Percentiles rank a stretch among this genome's conserved stretches.
phyloP scores from a whole-genome alignment of 352 stramenopile genomes.

The Phytophthora quininea region DNA sequence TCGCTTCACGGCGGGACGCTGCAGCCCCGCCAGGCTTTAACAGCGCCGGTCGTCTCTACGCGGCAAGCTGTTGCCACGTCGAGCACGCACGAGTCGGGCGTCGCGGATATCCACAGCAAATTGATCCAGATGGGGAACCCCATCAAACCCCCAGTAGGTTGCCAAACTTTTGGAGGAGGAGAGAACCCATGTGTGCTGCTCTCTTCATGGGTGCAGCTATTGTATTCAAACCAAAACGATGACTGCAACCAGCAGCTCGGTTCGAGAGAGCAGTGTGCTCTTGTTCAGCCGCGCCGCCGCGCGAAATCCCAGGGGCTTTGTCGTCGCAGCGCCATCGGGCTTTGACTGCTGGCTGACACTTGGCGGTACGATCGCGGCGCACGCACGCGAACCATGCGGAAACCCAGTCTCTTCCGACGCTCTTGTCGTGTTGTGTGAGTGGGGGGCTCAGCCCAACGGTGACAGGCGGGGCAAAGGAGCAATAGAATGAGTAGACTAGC shows the following conservation, averaged over 20 bases:
- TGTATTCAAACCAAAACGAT: neutral
- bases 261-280: neutral
- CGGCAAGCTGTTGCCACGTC: neutral
- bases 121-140: too few relatives aligned
- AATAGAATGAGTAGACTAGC: too few relatives aligned
- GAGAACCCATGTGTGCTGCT: neutral
- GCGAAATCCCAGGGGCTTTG: neutral
- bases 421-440: constrained; percentile 28
- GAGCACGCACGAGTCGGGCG: neutral
- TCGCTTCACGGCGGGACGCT: neutral
- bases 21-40: neutral
- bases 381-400: constrained; percentile 34
- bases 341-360: neutral
- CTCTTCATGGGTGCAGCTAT: neutral
- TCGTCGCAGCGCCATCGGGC: neutral
- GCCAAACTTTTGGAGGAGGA: neutral
- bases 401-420: constrained; percentile 34
- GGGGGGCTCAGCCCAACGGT: neutral
- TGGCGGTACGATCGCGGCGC: constrained; percentile 1
- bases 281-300: too few relatives aligned
- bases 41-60: neutral
- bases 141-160: too few relatives aligned
- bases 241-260: neutral
- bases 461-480: neutral
- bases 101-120: too few relatives aligned